These are phyloP conservation scores for Boletus reticulatus DNA, from an alignment of 768 basidiomycete genomes.

Conservation along the genomic window DNA sequence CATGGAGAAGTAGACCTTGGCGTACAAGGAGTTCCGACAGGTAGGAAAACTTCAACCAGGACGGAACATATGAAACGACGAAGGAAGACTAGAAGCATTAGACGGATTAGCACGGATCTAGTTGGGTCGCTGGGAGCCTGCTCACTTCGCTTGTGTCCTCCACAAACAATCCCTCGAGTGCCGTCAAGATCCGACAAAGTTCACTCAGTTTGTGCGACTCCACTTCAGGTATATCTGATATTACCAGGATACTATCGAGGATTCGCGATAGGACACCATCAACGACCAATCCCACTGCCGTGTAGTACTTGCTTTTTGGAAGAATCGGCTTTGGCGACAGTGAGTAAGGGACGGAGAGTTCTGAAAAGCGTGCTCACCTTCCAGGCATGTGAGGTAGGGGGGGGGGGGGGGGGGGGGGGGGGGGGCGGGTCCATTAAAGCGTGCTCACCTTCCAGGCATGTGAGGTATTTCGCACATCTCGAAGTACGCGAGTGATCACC, in stretches of 20 bases:
- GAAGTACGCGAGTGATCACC: slow-evolving; percentile 59
- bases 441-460: slow-evolving; percentile 71
- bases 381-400: slow-evolving; percentile 61
- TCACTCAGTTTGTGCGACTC: slow-evolving; percentile 85
- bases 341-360: neutral
- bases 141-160: slow-evolving; percentile 60
- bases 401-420: too few species aligned
- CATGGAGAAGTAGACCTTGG: slow-evolving; percentile 7
- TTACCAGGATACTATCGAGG: slow-evolving; percentile 66
- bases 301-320: slow-evolving; percentile 68
- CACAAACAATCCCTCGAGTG: slow-evolving; percentile 79
- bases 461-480: slow-evolving; percentile 59
- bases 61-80: slow-evolving; percentile 82
- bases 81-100: slow-evolving; percentile 55
- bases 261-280: slow-evolving; percentile 67
- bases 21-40: slow-evolving; percentile 86
- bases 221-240: slow-evolving; percentile 84
- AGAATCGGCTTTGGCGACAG: slow-evolving; percentile 52
- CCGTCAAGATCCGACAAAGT: slow-evolving; percentile 73
- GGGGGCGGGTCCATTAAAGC: too few species aligned
- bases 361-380: slow-evolving; percentile 53
- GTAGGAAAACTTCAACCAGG: slow-evolving; percentile 95
- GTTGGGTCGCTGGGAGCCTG: neutral
- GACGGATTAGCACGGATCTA: neutral
- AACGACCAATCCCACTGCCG: slow-evolving; percentile 66